Evolutionary conservation across 495 filamentous ascomycete species (phyloP).

Genomic region (Extremus antarcticus): DNA sequence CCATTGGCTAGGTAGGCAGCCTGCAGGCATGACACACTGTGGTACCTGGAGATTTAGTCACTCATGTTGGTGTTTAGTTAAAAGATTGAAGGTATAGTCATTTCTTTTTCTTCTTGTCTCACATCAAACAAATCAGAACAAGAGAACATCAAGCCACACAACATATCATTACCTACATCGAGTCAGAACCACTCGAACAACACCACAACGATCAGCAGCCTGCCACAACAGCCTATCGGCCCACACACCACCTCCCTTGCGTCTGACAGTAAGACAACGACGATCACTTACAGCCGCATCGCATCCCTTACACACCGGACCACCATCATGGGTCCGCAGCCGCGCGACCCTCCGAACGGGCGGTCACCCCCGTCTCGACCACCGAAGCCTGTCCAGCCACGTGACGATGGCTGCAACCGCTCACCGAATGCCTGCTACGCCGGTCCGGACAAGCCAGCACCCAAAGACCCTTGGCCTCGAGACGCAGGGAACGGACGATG

Average conservation of each 20-base stretch:
- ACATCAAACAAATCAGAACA: not conserved
- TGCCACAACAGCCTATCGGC: not conserved
- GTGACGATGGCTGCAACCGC: constrained; percentile 5
- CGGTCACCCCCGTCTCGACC: constrained; percentile 4
- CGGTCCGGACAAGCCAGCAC: not conserved
- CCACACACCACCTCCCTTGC: not conserved
- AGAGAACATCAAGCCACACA: not conserved
- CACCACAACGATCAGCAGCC: not conserved
- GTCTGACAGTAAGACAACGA: not conserved
- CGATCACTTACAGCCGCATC: not conserved
- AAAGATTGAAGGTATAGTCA: not conserved
- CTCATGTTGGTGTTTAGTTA: not conserved
- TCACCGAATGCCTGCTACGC: not conserved
- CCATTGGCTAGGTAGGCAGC: not conserved
- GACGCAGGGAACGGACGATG: not conserved
- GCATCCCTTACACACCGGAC: not conserved
- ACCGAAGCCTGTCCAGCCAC: constrained; percentile 7
- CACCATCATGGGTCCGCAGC: not conserved
- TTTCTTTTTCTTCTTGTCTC: not conserved
- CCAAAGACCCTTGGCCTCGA: not conserved
- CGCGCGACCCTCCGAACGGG: not conserved
- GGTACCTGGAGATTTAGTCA: not conserved
- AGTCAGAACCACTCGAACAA: not conserved
- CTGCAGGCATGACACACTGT: not conserved
- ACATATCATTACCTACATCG: not conserved